Conservation (phyloP, 345 rosid species). For the Sonneratia caseolaris region DNA sequence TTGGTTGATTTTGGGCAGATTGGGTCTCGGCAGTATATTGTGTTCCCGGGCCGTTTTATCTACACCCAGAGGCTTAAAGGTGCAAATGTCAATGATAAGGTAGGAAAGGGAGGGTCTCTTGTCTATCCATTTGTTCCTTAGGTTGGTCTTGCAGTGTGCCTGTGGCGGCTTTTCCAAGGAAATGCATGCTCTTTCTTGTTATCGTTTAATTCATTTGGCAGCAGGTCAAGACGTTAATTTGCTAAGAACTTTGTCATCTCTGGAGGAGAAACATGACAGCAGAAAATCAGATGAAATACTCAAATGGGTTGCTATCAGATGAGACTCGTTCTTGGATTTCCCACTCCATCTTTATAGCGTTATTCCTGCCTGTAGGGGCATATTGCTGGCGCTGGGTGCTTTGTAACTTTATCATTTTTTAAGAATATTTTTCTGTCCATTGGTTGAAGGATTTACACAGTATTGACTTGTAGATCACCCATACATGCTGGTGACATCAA, state of each 20-base stretch:
- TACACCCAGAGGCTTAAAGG: constrained; percentile 82
- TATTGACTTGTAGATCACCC: neutral
- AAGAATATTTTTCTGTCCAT: neutral
- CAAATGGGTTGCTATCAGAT: neutral
- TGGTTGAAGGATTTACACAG: neutral
- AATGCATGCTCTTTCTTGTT: neutral
- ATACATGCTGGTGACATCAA: neutral
- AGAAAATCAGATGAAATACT: neutral
- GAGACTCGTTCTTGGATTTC: neutral
- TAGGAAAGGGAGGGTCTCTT: constrained; percentile 6
- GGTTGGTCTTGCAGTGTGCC: neutral
- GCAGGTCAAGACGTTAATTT: neutral
- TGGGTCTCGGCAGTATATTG: constrained; percentile 85
- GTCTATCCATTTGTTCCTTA: neutral
- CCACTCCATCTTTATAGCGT: neutral
- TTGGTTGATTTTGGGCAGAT: constrained; percentile 26
- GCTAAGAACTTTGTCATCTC: neutral
- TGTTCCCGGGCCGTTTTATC: constrained; percentile 77
- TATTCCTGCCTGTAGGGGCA: neutral
- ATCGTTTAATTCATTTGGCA: neutral
- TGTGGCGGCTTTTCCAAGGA: neutral
- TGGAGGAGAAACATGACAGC: too few species aligned
- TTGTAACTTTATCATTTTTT: neutral
- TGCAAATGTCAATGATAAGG: constrained; percentile 82
- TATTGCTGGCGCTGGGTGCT: neutral